These are phyloP conservation scores for Protostelium mycophagum DNA, from an alignment of 78 protist genomes.

Conservation along the genomic window DNA sequence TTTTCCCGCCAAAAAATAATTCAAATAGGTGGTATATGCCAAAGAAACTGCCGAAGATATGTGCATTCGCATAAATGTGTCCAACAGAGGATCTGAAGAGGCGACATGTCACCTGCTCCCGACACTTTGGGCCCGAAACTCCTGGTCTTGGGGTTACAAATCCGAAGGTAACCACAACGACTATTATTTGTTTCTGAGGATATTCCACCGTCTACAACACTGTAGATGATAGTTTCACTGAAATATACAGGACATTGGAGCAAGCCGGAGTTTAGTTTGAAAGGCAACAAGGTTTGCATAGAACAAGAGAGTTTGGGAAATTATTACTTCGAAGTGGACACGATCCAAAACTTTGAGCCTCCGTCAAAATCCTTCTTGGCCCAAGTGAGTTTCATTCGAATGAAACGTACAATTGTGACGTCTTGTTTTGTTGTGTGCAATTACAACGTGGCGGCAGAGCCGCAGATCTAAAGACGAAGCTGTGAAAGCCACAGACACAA, in stretches of 20 bases:
- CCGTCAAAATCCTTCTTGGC: no score
- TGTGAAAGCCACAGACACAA: no score
- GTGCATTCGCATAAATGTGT: constrained; percentile 22
- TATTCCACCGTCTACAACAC: no score
- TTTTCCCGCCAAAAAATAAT: background rate
- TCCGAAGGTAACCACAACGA: constrained; percentile 5
- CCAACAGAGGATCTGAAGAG: constrained; percentile 29
- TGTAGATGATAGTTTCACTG: no score
- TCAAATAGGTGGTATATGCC: constrained; percentile 58
- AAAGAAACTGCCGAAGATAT: constrained; percentile 68
- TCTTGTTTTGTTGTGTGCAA: constrained; percentile 27
- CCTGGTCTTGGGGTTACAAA: constrained; percentile 81
- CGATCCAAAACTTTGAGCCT: no score
- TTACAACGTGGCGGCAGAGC: constrained; percentile 7
- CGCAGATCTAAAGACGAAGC: no score
- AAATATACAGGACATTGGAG: background rate
- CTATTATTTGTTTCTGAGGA: no score
- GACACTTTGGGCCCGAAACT: constrained; percentile 73
- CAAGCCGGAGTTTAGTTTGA: background rate
- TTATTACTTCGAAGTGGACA: background rate
- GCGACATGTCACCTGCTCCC: constrained; percentile 59
- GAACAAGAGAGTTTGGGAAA: background rate
- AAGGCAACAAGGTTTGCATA: background rate
- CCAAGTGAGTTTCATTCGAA: no score
- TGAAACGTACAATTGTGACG: no score